Evolutionary conservation across 139 green algal species (phyloP).

Genomic region (Chlorella ohadii): DNA sequence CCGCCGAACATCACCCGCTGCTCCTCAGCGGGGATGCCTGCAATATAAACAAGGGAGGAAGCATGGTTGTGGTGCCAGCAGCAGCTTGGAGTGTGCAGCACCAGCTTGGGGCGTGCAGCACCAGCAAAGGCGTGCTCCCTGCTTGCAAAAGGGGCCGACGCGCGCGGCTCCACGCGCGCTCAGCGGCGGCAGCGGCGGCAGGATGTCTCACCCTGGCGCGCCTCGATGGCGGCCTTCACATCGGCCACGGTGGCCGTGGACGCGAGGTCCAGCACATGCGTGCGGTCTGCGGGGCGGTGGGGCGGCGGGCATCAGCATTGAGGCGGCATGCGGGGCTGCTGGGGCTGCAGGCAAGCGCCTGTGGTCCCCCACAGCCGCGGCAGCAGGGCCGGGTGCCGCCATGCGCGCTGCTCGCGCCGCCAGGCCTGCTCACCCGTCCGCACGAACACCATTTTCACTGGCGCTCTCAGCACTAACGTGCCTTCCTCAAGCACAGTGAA

Average conservation of each 20-base stretch:
- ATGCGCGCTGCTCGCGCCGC: too few species aligned
- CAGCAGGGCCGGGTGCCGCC: too few species aligned
- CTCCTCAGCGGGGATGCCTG: slow-evolving; percentile 78
- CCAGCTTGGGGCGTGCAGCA: too few species aligned
- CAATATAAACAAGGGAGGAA: background rate
- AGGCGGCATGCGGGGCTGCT: background rate
- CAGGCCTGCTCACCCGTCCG: slow-evolving; percentile 11
- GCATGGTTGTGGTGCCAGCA: background rate
- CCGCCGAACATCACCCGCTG: slow-evolving; percentile 85
- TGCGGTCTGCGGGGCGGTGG: slow-evolving; percentile 67
- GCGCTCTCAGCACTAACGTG: slow-evolving; percentile 28
- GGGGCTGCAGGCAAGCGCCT: too few species aligned
- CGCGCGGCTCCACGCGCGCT: too few species aligned
- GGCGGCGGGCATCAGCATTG: too few species aligned
- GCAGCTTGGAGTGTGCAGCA: too few species aligned
- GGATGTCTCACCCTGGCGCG: slow-evolving; percentile 70
- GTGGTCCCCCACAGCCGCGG: too few species aligned
- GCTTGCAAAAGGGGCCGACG: too few species aligned
- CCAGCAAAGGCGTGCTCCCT: too few species aligned
- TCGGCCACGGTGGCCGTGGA: slow-evolving; percentile 74
- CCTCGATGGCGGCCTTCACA: slow-evolving; percentile 81
- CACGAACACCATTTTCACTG: slow-evolving; percentile 37
- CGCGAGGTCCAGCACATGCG: slow-evolving; percentile 79
- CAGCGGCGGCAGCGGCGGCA: background rate
- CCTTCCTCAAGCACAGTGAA: slow-evolving; percentile 32